A percentile compares a stretch with the other conserved stretches of the same genome.
phyloP scores from a whole-genome alignment of 2,329 filamentous ascomycete genomes.

The Neopestalotiopsis rosae region DNA sequence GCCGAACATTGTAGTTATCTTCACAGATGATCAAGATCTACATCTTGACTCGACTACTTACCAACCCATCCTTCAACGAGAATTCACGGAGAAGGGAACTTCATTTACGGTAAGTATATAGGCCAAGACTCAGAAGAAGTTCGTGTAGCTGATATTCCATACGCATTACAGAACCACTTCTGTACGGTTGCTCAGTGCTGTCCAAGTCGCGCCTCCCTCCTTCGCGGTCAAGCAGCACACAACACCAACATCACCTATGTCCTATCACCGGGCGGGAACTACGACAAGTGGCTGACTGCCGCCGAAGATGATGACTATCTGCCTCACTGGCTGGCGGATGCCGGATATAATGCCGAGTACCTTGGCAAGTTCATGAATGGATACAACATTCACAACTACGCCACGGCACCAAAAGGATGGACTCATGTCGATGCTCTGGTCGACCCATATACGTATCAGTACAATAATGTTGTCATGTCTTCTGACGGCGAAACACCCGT shows the following conservation, averaged over 20 bases:
- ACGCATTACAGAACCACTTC: conserved; percentile 29
- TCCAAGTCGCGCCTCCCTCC: conserved; percentile 30
- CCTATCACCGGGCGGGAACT: conserved; percentile 22
- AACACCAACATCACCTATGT: conserved; percentile 33
- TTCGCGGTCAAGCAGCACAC: conserved; percentile 32
- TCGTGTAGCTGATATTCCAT: background rate
- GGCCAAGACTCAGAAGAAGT: background rate
- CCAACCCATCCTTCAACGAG: conserved; percentile 24
- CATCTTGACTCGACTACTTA: conserved; percentile 25
- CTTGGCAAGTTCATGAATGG: conserved; percentile 19
- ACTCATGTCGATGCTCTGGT: conserved; percentile 20
- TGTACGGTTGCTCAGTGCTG: conserved; percentile 35
- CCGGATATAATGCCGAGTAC: conserved; percentile 25
- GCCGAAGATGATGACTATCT: conserved; percentile 23
- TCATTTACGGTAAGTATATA: conserved; percentile 19
- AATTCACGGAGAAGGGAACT: conserved; percentile 31
- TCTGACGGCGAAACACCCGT: conserved; percentile 6
- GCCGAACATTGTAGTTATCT: conserved; percentile 31
- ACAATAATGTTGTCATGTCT: conserved; percentile 18
- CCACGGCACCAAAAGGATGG: conserved; percentile 8
- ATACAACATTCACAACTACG: conserved; percentile 5
- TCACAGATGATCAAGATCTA: conserved; percentile 34
- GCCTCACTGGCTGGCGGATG: conserved; percentile 23
- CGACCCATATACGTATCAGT: conserved; percentile 18
- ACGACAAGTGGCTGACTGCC: conserved; percentile 24